Evolutionary conservation across 352 stramenopile species (phyloP).

Genomic region (Pythium aristosporum): DNA sequence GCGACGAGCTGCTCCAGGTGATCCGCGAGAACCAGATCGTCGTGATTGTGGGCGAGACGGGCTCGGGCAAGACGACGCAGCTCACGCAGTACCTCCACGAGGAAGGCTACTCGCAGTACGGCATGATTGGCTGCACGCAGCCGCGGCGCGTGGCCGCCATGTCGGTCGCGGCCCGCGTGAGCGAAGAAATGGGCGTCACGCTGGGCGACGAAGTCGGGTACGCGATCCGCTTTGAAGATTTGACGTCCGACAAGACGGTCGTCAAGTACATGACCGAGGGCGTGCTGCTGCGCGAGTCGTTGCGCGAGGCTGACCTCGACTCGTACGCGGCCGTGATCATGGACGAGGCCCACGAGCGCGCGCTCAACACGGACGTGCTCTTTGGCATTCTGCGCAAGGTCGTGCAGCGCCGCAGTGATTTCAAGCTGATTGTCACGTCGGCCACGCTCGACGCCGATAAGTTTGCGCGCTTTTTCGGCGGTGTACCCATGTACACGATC

Average conservation of each 20-base stretch:
- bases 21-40: slow-evolving; percentile 98
- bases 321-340: slow-evolving; percentile 91
- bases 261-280: slow-evolving; percentile 98
- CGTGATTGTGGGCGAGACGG: slow-evolving; percentile 98
- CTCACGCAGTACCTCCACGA: slow-evolving; percentile 95
- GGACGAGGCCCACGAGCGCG: slow-evolving; percentile 94
- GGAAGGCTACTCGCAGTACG: slow-evolving; percentile 87
- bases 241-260: slow-evolving; percentile 93
- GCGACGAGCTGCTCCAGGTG: slow-evolving; percentile 95
- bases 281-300: slow-evolving; percentile 91
- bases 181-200: slow-evolving; percentile 95
- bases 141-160: slow-evolving; percentile 98
- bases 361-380: slow-evolving; percentile 93
- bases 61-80: slow-evolving; percentile 98
- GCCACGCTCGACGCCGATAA: slow-evolving; percentile 98
- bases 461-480: slow-evolving; percentile 97
- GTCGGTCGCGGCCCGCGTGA: slow-evolving; percentile 98
- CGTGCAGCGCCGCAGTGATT: slow-evolving; percentile 84
- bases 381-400: slow-evolving; percentile 93
- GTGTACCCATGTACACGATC: slow-evolving; percentile 97
- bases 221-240: slow-evolving; percentile 94
- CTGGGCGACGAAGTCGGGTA: slow-evolving; percentile 92
- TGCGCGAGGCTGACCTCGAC: slow-evolving; percentile 86
- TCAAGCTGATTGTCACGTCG: slow-evolving; percentile 92
- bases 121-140: slow-evolving; percentile 96